These are phyloP conservation scores for Sherardia arvensis DNA, from an alignment of 257 asterid genomes.

Conservation along the genomic window DNA sequence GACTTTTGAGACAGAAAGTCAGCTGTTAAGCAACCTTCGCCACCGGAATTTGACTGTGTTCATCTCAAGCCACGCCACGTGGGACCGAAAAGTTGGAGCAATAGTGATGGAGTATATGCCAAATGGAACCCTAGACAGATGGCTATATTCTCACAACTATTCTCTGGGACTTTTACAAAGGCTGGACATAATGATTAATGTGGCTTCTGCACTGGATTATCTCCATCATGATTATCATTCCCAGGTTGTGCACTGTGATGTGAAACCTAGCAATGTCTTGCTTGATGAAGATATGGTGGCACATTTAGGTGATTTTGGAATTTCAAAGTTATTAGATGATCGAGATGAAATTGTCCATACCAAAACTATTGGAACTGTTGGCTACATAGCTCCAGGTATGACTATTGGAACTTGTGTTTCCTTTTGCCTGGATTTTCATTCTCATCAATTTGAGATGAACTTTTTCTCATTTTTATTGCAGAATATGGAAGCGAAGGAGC, in stretches of 20 bases:
- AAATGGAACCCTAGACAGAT: no score
- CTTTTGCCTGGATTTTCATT: no score
- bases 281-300: slow-evolving; percentile 14
- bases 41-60: slow-evolving; percentile 9
- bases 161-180: slow-evolving; percentile 4
- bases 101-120: slow-evolving; percentile 14
- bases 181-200: slow-evolving; percentile 13
- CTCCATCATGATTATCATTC: slow-evolving; percentile 5
- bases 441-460: no score
- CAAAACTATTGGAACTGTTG: not conserved
- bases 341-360: slow-evolving; percentile 5
- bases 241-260: slow-evolving; percentile 15
- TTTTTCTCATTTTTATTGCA: no score
- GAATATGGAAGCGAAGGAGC: no score
- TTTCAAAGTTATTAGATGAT: slow-evolving; percentile 3
- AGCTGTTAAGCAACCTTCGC: slow-evolving; percentile 8
- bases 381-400: no score
- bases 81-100: not conserved
- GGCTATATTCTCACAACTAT: no score
- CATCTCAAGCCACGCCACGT: slow-evolving; percentile 8
- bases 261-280: no score
- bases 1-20: slow-evolving; percentile 15
- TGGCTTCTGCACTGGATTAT: slow-evolving; percentile 12
- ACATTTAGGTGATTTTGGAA: slow-evolving; percentile 20
- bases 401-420: no score